Evolutionary conservation across 768 basidiomycete genomes (phyloP), one percentile per base, ranked within the genome.

Genomic region (Rhizopogon sp.): DNA sequence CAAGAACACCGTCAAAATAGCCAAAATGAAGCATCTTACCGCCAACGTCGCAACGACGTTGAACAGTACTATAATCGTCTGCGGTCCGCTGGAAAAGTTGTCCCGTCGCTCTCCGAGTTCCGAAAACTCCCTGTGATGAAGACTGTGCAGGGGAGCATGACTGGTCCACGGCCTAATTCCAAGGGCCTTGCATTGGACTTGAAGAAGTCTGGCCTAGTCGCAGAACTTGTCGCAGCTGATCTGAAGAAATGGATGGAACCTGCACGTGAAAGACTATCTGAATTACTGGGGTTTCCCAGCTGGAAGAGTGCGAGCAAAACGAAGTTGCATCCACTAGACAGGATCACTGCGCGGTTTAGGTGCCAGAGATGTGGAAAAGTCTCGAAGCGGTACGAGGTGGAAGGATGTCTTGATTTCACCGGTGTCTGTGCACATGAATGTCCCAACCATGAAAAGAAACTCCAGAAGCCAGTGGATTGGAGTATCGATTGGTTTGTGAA

Each of bases 351-450:
- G 0, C 69, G 81, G 22, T 89, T 86, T 67, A 64, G 69, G 28
- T 90, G 88, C 63, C 75, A 66, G 53, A 59, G 61, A 39, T 90
- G 88, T 59, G 65, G 73, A 11, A 70, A 65, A 8, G 66, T 76
- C 1, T 66, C 64, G 4, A 60, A 54, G 35, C 64, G 62, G 39
- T 73, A 76, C 58, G 66, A 61, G 33, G 68, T 66, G 22, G 75
- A 78, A 40, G 71, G 59, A 29, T 80, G 81, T 60, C 67, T 89
- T 50, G 79, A 83, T 61, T 84, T 85, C 55, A 70, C 66, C 9
- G 80, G 75, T 3, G 85, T 78, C 3, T 88, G 85, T 66, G 70
- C 67, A 40, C 88, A 90, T 60, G 67, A 74, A 22, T 90, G 88
- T 63, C 57, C 55, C 10, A 49, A 43, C 22, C 39, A 57, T 31